Conservation (phyloP, 176 grass and related monocot genomes). For the Zoysia japonica region DNA sequence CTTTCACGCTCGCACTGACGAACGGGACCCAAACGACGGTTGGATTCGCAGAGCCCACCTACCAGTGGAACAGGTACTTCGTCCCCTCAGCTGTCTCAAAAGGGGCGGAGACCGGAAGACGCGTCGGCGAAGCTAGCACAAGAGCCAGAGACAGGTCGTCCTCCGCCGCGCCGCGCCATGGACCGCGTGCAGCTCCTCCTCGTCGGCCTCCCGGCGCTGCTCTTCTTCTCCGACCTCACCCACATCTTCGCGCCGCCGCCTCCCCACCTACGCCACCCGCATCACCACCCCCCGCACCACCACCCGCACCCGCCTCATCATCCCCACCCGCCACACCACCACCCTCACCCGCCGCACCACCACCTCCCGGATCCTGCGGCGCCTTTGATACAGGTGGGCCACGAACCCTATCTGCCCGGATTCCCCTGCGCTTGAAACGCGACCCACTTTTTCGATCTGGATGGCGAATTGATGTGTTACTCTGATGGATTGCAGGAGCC, state of each 20-base stretch:
- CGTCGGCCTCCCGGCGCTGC: conserved; percentile 72
- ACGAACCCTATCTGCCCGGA: conserved; percentile 27
- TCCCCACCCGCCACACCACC: neutral
- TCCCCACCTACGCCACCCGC: conserved; percentile 57
- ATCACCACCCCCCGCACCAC: conserved; percentile 20
- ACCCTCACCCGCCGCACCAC: conserved; percentile 44
- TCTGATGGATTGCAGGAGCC: conserved; percentile 43
- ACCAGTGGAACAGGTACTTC: neutral
- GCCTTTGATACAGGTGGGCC: conserved; percentile 41
- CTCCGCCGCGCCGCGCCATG: conserved; percentile 42
- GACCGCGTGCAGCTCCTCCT: conserved; percentile 88
- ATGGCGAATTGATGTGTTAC: neutral
- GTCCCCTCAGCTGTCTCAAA: neutral
- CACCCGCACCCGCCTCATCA: conserved; percentile 23
- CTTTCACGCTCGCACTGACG: neutral
- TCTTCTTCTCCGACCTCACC: conserved; percentile 87
- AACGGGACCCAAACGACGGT: neutral
- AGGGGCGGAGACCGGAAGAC: neutral
- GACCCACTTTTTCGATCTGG: conserved; percentile 33
- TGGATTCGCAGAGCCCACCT: conserved; percentile 6
- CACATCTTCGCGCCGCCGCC: conserved; percentile 84
- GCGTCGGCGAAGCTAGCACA: neutral
- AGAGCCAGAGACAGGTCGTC: neutral
- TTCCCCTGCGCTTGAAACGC: neutral
- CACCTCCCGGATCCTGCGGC: conserved; percentile 29